Conservation (phyloP, 164 flowering plant genomes). For the Stephania japonica region DNA sequence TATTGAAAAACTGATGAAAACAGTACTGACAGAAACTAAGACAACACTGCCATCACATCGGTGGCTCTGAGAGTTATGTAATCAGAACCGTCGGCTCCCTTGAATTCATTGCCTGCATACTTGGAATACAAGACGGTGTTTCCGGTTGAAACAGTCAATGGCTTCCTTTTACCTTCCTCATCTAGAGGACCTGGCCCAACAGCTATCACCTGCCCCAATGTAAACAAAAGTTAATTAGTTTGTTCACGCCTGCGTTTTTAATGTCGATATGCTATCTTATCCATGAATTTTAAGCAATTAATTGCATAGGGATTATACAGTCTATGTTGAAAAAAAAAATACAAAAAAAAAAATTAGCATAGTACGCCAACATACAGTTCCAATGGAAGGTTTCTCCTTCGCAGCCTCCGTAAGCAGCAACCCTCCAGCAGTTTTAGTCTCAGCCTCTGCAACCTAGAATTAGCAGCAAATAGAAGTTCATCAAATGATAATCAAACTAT, state of each 20-base stretch:
- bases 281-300: too few relatives aligned
- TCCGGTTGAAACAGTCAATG: slow-evolving; percentile 51
- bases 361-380: slow-evolving; percentile 41
- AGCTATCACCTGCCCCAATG: slow-evolving; percentile 51
- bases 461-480: neutral
- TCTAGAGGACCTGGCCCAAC: slow-evolving; percentile 85
- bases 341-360: neutral
- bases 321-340: too few relatives aligned
- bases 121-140: slow-evolving; percentile 80
- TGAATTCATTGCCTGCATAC: slow-evolving; percentile 89
- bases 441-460: slow-evolving; percentile 69
- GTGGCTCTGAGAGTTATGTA: slow-evolving; percentile 82
- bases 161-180: slow-evolving; percentile 69
- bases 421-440: slow-evolving; percentile 85
- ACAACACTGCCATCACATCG: slow-evolving; percentile 81
- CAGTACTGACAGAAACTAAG: too few relatives aligned
- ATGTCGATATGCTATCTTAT: too few relatives aligned
- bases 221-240: neutral
- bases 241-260: too few relatives aligned
- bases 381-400: slow-evolving; percentile 85
- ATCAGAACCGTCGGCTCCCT: slow-evolving; percentile 64
- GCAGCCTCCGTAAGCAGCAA: slow-evolving; percentile 64
- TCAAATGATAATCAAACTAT: neutral
- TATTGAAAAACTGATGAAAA: neutral
- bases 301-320: neutral